A percentile compares a stretch with the other conserved stretches of the same genome.
These are phyloP conservation scores for Arxiozyma slooffiae DNA, from an alignment of 1,139 yeast genomes.

Conservation along the genomic window DNA sequence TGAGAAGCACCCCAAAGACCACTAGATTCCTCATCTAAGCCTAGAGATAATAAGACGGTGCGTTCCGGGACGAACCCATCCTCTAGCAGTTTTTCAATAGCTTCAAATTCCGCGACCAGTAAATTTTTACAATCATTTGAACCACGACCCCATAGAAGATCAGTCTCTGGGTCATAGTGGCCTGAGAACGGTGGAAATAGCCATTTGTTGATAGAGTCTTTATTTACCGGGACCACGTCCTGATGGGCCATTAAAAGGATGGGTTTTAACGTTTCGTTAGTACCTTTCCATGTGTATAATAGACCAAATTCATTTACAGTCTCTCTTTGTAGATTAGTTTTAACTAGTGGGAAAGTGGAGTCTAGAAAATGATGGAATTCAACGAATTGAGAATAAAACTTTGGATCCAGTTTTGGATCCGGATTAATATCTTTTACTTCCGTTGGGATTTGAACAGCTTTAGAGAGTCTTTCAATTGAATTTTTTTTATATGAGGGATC, in stretches of 20 bases:
- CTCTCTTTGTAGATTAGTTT: conserved; percentile 40
- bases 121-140: conserved; percentile 54
- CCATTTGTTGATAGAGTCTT: conserved; percentile 51
- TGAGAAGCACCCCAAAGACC: conserved; percentile 49
- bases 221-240: conserved; percentile 76
- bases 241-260: conserved; percentile 65
- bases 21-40: conserved; percentile 64
- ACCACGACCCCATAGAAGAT: conserved; percentile 54
- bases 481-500: conserved; percentile 35
- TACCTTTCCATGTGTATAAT: conserved; percentile 58
- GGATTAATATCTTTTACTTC: conserved; percentile 46
- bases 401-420: conserved; percentile 35
- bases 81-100: conserved; percentile 42
- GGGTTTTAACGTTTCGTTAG: conserved; percentile 47
- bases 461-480: conserved; percentile 39
- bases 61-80: conserved; percentile 45
- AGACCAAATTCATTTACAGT: conserved; percentile 59
- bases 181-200: conserved; percentile 62
- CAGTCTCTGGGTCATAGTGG: conserved; percentile 46
- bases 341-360: conserved; percentile 50
- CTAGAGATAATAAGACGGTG: conserved; percentile 50
- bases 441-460: conserved; percentile 54
- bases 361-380: conserved; percentile 46
- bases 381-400: conserved; percentile 24
- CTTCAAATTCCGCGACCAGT: conserved; percentile 48